A percentile compares a stretch with the other conserved stretches of the same genome.
phyloP scores from a whole-genome alignment of 2,329 filamentous ascomycete genomes.

The Ophiocordyceps camponoti-saundersi region DNA sequence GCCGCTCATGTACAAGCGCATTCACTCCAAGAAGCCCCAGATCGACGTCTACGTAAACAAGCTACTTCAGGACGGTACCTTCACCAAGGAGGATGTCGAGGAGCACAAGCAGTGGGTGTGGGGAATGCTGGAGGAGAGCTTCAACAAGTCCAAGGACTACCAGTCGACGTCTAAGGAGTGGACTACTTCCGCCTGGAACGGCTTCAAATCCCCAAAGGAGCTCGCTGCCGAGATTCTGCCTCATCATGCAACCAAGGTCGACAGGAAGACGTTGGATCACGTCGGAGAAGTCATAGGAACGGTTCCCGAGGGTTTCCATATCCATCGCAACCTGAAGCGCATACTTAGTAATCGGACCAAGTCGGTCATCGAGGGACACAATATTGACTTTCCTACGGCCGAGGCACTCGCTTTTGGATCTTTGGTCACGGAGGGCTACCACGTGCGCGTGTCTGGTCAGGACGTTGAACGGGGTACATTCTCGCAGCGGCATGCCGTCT shows the following conservation, averaged over 20 bases:
- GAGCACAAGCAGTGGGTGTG: conserved; percentile 99
- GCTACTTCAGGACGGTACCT: conserved; percentile 79
- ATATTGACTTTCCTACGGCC: conserved; percentile 94
- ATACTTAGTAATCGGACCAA: conserved; percentile 82
- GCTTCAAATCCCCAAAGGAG: conserved; percentile 98
- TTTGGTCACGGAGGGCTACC: conserved; percentile 81
- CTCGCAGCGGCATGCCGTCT: conserved; percentile 90
- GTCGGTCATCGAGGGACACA: conserved; percentile 77
- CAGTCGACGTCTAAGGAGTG: conserved; percentile 93
- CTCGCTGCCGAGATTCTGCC: conserved; percentile 85
- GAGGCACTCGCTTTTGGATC: conserved; percentile 91
- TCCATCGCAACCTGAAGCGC: conserved; percentile 94
- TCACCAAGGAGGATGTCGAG: conserved; percentile 93
- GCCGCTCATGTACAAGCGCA: conserved; percentile 98
- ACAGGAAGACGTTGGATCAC: conserved; percentile 54
- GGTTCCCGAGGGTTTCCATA: conserved; percentile 68
- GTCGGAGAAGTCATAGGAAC: conserved; percentile 68
- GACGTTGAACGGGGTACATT: conserved; percentile 99
- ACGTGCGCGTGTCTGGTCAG: conserved; percentile 94
- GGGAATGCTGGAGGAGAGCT: conserved; percentile 97
- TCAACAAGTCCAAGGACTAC: conserved; percentile 94
- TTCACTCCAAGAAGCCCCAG: conserved; percentile 66
- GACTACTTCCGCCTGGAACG: conserved; percentile 97
- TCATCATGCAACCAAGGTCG: conserved; percentile 74
- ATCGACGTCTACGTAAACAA: conserved; percentile 86